Evolutionary conservation across 176 grass and related monocot genomes (phyloP), one percentile per base, ranked within the genome.

Genomic region (Hsuehochloa calcarea): DNA sequence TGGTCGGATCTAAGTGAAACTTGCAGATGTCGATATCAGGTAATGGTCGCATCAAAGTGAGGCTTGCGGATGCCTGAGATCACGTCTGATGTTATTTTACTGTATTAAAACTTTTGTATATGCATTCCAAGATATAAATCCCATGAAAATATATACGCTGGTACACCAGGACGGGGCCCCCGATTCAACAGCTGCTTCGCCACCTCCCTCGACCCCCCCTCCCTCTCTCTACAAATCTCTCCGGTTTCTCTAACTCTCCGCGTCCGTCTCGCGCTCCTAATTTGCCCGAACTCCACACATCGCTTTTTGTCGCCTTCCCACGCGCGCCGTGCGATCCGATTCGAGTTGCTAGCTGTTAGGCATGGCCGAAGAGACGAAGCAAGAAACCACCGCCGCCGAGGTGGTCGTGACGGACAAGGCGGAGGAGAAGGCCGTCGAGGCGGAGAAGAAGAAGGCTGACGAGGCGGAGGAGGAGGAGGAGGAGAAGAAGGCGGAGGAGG

Each of bases 331-430:
- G 78, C 72, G 59, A 65, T 40, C 40, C 26, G 67, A 26, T 80
- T 76, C 86, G 29, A 62, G 29, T 26, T 61, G 70, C 82, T 45
- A 45, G 31, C 38, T 54, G n/a, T 15, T 10, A 45, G 37, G 6
- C 74, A 90, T 90, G 89, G 89, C 85, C 13, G 89, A 90, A 51
- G 89, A 87, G 68, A 45, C 85, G 1, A 87, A 87, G 80, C 16
- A 61, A 58, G 75, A 87, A 40, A 6, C 88, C 0, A 61, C 58
- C 54, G 45, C 56, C 7, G 26, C 49, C 16, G 74, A 79, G 89
- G 89, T 74, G 74, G 68, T 27, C 13, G 74, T 34, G 80, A 51
- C 71, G 25, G 78, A 82, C 5, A 76, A 76, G 67, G 26, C 39
- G 1, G 86, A 10, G 65, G 74, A 56, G 74, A 87, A 81, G 78